Evolutionary conservation across 2,329 filamentous ascomycete genomes (phyloP), one percentile per base, ranked within the genome.

Genomic region (Orbilia quercus): DNA sequence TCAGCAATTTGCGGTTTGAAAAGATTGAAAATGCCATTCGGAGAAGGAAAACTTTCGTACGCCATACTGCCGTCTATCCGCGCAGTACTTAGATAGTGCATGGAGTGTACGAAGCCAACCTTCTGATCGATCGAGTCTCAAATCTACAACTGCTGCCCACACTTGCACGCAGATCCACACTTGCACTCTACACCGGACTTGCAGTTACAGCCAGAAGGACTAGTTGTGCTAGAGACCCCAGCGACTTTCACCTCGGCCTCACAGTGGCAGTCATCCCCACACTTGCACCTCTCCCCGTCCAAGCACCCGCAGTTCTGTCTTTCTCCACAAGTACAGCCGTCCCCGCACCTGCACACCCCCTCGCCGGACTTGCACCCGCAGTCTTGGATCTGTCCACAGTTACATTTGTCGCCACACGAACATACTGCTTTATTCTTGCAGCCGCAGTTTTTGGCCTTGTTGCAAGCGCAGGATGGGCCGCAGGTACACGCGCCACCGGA

Each of bases 341-440:
- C 66, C 3, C 66, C 66, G 40, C 58, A 71, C 25, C 58, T 48
- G 34, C 66, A 71, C 20, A 45, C 25, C 18, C 22, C 38, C 7
- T 44, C 51, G 25, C 66, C 66, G 28, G 34, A 50, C 16, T 51
- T 42, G 36, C 66, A 71, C 5, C 66, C 57, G 34, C 66, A 71
- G 18, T 71, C 66, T 34, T 71, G 44, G 34, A 71, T 7, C 16
- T 54, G 23, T 12, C 66, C 66, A 31, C 66, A 71, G 4, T 63
- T 9, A 28, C 66, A 71, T 2, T 48, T 20, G 31, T 40, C 38
- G 31, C 28, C 44, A 20, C 66, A 71, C 4, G 57, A 63, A n/a
- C 66, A 71, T 14, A 23, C 36, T 31, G 57, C 14, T 40, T 63
- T 63, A 20, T 51, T 45, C 66, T 58, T 63, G 58, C 58, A 71